Conservation (phyloP, 352 stramenopile genomes). For the Phytopythium aichiense region DNA sequence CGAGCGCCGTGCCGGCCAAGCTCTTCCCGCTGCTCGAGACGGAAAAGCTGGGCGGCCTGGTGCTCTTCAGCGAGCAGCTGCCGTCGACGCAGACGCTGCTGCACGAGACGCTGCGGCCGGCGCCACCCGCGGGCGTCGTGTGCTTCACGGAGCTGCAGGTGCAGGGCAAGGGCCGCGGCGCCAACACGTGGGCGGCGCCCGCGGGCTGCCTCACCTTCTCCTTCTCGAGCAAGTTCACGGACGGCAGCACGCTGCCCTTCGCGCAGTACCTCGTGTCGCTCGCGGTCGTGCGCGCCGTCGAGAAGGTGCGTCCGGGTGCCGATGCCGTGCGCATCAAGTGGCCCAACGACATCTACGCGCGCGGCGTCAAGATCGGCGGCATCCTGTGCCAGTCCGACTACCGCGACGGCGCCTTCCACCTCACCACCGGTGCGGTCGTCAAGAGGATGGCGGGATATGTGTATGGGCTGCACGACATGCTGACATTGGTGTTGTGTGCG, state of each 20-base stretch:
- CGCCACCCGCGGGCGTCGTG: slow-evolving; percentile 56
- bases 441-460: background rate
- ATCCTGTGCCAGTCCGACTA: slow-evolving; percentile 90
- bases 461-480: background rate
- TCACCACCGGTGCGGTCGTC: slow-evolving; percentile 62
- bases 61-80: slow-evolving; percentile 71
- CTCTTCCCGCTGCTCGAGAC: slow-evolving; percentile 61
- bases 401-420: slow-evolving; percentile 65
- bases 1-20: slow-evolving; percentile 33
- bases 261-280: slow-evolving; percentile 90
- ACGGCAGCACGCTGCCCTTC: slow-evolving; percentile 80
- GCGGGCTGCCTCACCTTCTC: slow-evolving; percentile 90
- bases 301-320: slow-evolving; percentile 41
- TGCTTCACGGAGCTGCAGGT: slow-evolving; percentile 82
- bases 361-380: slow-evolving; percentile 87
- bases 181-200: slow-evolving; percentile 85
- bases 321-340: slow-evolving; percentile 88
- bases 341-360: slow-evolving; percentile 91
- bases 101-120: slow-evolving; percentile 66
- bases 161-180: slow-evolving; percentile 73
- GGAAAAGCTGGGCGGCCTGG: slow-evolving; percentile 50
- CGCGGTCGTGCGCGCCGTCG: slow-evolving; percentile 77
- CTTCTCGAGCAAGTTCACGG: slow-evolving; percentile 80
- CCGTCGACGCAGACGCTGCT: slow-evolving; percentile 83
- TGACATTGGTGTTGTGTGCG: slow-evolving; percentile 1